Percentiles rank a stretch among this genome's conserved stretches.
phyloP scores from a whole-genome alignment of 345 rosid species.

The Hibiscus trionum region DNA sequence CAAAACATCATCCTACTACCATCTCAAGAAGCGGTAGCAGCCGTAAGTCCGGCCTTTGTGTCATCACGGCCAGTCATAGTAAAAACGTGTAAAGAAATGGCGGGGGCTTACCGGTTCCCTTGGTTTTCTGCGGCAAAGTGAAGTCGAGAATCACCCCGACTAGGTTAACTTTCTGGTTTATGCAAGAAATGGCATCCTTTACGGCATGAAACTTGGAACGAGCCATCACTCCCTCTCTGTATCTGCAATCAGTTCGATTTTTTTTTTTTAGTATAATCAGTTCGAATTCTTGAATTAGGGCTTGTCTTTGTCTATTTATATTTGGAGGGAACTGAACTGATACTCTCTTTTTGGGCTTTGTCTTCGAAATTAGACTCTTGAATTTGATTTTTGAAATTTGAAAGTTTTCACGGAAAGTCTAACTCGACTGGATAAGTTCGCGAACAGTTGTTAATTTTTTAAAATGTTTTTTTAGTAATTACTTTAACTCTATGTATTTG shows the following conservation, averaged over 20 bases:
- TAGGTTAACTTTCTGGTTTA: constrained; percentile 53
- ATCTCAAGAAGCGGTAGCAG: neutral
- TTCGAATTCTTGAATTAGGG: neutral
- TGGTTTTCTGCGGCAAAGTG: constrained; percentile 35
- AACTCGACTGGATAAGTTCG: too few species aligned
- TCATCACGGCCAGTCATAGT: neutral
- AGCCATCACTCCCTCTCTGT: constrained; percentile 26
- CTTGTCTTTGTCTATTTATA: too few species aligned
- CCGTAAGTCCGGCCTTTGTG: neutral
- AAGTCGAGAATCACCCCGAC: constrained; percentile 49
- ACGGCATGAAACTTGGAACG: constrained; percentile 40
- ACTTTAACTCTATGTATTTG: too few species aligned
- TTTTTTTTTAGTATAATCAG: neutral
- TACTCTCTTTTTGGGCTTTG: too few species aligned
- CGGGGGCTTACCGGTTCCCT: constrained; percentile 41
- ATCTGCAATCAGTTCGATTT: neutral
- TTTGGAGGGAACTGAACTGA: too few species aligned
- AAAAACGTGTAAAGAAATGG: neutral
- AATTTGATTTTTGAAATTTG: too few species aligned
- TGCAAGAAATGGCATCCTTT: constrained; percentile 43
- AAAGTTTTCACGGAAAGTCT: too few species aligned
- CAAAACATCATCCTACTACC: too few species aligned
- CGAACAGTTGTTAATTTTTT: too few species aligned
- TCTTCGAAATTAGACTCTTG: too few species aligned
- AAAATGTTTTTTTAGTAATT: too few species aligned